Evolutionary conservation across 2,329 filamentous ascomycete species (phyloP).

Genomic region (Pseudonectria foliicola): DNA sequence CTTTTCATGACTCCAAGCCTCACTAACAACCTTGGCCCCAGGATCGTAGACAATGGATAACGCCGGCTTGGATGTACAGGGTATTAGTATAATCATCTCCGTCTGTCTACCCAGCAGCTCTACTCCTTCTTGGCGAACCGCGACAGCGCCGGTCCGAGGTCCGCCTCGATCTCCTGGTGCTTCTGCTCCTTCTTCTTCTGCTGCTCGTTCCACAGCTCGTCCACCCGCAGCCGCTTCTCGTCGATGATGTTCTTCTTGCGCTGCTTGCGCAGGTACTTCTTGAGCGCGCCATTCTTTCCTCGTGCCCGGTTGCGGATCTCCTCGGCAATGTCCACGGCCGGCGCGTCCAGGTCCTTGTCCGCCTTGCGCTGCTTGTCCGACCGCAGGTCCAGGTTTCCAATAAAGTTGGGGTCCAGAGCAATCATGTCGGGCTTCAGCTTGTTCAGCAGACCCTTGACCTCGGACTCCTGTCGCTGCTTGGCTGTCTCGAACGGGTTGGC

Average conservation of each 20-base stretch:
- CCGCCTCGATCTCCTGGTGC: slow-evolving; percentile 56
- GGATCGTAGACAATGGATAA: too few species aligned
- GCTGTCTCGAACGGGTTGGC: slow-evolving; percentile 90
- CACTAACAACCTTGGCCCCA: too few species aligned
- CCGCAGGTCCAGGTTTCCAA: slow-evolving; percentile 79
- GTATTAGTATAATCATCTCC: slow-evolving; percentile 15
- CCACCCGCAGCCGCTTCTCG: slow-evolving; percentile 81
- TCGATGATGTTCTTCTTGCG: slow-evolving; percentile 90
- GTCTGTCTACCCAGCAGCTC: background rate
- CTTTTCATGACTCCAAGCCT: too few species aligned
- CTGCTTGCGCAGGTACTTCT: slow-evolving; percentile 87
- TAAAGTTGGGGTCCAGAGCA: slow-evolving; percentile 81
- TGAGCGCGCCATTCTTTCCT: slow-evolving; percentile 82
- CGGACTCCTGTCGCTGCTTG: slow-evolving; percentile 86
- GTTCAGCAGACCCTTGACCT: slow-evolving; percentile 84
- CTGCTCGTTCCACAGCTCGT: slow-evolving; percentile 71
- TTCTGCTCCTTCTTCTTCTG: slow-evolving; percentile 59
- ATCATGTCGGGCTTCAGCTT: slow-evolving; percentile 98
- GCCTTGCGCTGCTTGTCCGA: slow-evolving; percentile 69
- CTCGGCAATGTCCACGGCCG: slow-evolving; percentile 48
- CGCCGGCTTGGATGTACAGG: background rate
- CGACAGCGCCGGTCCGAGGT: slow-evolving; percentile 77
- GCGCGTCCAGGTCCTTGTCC: slow-evolving; percentile 73
- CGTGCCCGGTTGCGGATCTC: slow-evolving; percentile 70
- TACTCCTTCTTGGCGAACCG: slow-evolving; percentile 72